These are phyloP conservation scores for Mycena albidolilacea DNA, from an alignment of 768 basidiomycete genomes.

Conservation along the genomic window DNA sequence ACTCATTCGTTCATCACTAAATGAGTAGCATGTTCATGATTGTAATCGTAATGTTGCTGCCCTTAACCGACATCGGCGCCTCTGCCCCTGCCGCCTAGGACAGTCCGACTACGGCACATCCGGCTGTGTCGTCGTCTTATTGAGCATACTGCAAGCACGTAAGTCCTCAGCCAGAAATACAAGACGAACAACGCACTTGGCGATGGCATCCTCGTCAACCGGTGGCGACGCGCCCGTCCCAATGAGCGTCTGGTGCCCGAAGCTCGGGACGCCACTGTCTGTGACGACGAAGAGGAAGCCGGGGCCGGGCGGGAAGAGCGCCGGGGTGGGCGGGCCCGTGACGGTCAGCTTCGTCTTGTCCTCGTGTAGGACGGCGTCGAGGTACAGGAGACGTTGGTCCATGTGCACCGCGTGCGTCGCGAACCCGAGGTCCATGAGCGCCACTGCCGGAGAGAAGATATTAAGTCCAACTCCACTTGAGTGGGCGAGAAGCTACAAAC, in stretches of 20 bases:
- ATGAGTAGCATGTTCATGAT: constrained; percentile 2
- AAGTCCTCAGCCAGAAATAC: background rate
- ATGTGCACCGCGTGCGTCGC: constrained; percentile 59
- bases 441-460: constrained; percentile 44
- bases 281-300: constrained; percentile 53
- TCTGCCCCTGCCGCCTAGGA: constrained; percentile 1
- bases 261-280: constrained; percentile 51
- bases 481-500: constrained; percentile 28
- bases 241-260: constrained; percentile 50
- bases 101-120: constrained; percentile 3
- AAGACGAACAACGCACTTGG: constrained; percentile 19
- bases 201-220: constrained; percentile 41
- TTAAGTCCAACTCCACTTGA: background rate
- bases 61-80: constrained; percentile 16
- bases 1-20: too few species aligned
- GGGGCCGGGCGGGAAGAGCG: constrained; percentile 57
- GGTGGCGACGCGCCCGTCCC: constrained; percentile 56
- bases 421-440: constrained; percentile 58
- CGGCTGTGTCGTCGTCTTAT: background rate
- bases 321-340: constrained; percentile 52
- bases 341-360: constrained; percentile 51
- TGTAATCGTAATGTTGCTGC: constrained; percentile 19
- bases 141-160: constrained; percentile 12
- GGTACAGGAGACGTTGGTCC: constrained; percentile 54
- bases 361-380: constrained; percentile 49